Evolutionary conservation across 1,284 basidiomycete genomes (phyloP).

Genomic region (Dichomitus squalens): DNA sequence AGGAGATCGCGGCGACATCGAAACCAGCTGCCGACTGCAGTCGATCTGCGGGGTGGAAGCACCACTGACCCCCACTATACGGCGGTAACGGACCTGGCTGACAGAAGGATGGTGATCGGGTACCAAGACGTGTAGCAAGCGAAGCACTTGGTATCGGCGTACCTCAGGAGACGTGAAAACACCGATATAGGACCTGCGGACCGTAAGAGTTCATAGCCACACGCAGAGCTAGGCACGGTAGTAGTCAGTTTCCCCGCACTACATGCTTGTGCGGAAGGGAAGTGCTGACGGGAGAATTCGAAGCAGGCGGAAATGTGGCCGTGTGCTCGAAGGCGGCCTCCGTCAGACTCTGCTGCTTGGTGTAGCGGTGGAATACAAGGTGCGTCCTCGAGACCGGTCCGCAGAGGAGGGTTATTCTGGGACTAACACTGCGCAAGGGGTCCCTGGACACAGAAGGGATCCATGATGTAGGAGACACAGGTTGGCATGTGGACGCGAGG

Average conservation of each 20-base stretch:
- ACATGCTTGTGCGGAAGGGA: neutral
- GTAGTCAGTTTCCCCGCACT: slow-evolving; percentile 4
- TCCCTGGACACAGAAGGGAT: too few species aligned
- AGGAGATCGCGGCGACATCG: neutral
- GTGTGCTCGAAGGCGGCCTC: neutral
- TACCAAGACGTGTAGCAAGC: neutral
- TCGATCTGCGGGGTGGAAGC: neutral
- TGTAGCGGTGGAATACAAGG: neutral
- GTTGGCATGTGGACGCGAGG: too few species aligned
- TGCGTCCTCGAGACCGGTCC: neutral
- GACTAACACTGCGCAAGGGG: too few species aligned
- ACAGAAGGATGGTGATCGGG: neutral
- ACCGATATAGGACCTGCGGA: slow-evolving; percentile 19
- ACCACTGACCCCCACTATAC: neutral
- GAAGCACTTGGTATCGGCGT: neutral
- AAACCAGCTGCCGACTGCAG: neutral
- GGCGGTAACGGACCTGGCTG: neutral
- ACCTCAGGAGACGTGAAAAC: neutral
- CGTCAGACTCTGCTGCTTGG: neutral
- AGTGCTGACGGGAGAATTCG: slow-evolving; percentile 7
- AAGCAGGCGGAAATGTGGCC: slow-evolving; percentile 1
- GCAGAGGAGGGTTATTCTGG: too few species aligned
- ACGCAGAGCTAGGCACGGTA: neutral
- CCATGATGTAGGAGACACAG: too few species aligned
- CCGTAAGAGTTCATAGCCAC: slow-evolving; percentile 2